Conservation (phyloP, 2,329 filamentous ascomycete genomes). For the Verticillium nonalfalfae region DNA sequence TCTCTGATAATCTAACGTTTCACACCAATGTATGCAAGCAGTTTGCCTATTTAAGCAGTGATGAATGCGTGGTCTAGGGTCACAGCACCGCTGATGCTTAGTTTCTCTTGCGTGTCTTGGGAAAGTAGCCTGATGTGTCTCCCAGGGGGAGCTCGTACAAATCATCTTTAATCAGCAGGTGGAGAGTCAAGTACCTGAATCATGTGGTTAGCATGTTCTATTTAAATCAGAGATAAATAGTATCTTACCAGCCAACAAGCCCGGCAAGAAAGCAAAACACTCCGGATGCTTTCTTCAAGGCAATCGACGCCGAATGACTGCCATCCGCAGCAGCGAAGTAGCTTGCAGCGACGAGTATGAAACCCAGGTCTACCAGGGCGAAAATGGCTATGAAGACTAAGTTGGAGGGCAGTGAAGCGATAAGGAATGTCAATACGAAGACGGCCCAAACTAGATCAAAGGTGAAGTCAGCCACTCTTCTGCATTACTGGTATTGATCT, state of each 20-base stretch:
- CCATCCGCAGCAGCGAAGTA: constrained; percentile 19
- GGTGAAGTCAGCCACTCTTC: background rate
- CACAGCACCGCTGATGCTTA: background rate
- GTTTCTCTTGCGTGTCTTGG: constrained; percentile 9
- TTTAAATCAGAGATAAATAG: background rate
- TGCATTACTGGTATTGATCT: background rate
- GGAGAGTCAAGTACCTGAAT: constrained; percentile 17
- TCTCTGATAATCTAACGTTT: no score
- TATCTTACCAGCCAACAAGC: constrained; percentile 17
- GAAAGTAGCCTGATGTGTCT: constrained; percentile 17
- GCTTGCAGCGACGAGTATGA: constrained; percentile 15
- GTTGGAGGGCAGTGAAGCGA: constrained; percentile 17
- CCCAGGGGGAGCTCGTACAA: constrained; percentile 16
- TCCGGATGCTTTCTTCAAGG: constrained; percentile 16
- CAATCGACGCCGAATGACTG: constrained; percentile 4
- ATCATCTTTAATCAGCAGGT: constrained; percentile 16
- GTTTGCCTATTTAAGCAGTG: no score
- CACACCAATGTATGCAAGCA: no score
- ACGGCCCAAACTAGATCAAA: constrained; percentile 15
- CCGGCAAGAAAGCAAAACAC: constrained; percentile 18
- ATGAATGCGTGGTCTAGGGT: no score
- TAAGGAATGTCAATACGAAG: constrained; percentile 16
- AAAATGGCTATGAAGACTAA: constrained; percentile 18
- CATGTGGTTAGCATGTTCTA: background rate
- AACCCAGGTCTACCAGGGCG: constrained; percentile 14